Evolutionary conservation across 495 filamentous ascomycete genomes (phyloP).

Genomic region (Beverwykella pulmonaria): DNA sequence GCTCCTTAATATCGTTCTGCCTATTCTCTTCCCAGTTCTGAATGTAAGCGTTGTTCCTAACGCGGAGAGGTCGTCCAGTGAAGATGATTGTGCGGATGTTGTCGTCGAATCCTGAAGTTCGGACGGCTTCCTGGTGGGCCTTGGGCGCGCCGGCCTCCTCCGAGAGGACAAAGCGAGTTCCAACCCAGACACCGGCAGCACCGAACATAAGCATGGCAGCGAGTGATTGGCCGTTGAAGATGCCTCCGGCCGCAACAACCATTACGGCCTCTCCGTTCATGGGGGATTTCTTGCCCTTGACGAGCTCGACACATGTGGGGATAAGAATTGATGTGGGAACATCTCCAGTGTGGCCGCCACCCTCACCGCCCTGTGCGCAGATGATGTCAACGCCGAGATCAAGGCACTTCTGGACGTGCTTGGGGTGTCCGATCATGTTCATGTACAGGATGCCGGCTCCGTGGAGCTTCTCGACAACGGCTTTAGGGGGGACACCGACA

Average conservation of each 20-base stretch:
- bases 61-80: conserved; percentile 91
- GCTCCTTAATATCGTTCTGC: conserved; percentile 81
- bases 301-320: conserved; percentile 83
- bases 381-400: conserved; percentile 88
- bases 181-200: conserved; percentile 91
- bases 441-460: conserved; percentile 87
- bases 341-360: conserved; percentile 88
- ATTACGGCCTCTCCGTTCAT: conserved; percentile 84
- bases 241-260: conserved; percentile 90
- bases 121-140: conserved; percentile 95
- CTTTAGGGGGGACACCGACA: conserved; percentile 88
- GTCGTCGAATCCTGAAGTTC: conserved; percentile 89
- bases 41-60: conserved; percentile 91
- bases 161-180: conserved; percentile 89
- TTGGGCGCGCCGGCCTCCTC: conserved; percentile 93
- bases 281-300: conserved; percentile 79
- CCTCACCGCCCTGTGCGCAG: conserved; percentile 91
- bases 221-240: conserved; percentile 89
- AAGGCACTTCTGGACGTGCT: conserved; percentile 93
- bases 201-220: conserved; percentile 92
- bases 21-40: conserved; percentile 95
- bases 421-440: conserved; percentile 99
- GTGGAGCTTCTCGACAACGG: conserved; percentile 88
- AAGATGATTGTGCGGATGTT: conserved; percentile 97
- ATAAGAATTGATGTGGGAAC: conserved; percentile 88